Percentiles rank a stretch among this genome's conserved stretches.
Evolutionary conservation across 2,329 filamentous ascomycete genomes (phyloP).

Genomic region (Alternaria sp.): DNA sequence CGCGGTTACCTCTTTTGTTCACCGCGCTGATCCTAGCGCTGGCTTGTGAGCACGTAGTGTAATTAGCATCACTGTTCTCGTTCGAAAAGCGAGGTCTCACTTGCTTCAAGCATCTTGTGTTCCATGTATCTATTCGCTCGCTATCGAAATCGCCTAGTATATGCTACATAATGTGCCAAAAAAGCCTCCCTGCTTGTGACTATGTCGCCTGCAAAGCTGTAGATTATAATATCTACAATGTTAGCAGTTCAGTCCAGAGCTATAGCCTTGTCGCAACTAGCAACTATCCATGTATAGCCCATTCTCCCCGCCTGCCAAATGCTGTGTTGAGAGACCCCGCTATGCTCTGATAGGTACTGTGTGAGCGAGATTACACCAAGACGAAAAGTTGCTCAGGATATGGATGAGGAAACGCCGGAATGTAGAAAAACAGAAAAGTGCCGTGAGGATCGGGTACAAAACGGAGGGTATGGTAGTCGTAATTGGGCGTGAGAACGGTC

Average conservation of each 20-base stretch:
- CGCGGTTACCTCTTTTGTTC: not conserved
- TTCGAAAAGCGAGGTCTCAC: not conserved
- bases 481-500: conserved; percentile 4
- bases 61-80: not conserved
- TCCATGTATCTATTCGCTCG: not conserved
- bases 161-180: not conserved
- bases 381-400: not conserved
- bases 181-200: not conserved
- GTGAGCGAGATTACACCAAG: not conserved
- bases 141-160: not conserved
- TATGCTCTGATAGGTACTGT: not conserved
- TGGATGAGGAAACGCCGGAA: not conserved
- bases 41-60: not conserved
- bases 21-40: not conserved
- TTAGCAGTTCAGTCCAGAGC: not conserved
- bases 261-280: not conserved
- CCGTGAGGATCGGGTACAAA: not conserved
- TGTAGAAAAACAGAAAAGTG: not conserved
- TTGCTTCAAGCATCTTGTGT: not conserved
- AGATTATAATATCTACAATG: not conserved
- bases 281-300: not conserved
- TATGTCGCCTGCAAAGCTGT: not conserved
- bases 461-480: conserved; percentile 3
- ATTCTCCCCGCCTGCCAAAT: not conserved
- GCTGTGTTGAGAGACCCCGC: not conserved